Percentiles rank a stretch among this genome's conserved stretches.
These are phyloP conservation scores for Polyporus tsugae DNA, from an alignment of 1,284 basidiomycete genomes.

Conservation along the genomic window DNA sequence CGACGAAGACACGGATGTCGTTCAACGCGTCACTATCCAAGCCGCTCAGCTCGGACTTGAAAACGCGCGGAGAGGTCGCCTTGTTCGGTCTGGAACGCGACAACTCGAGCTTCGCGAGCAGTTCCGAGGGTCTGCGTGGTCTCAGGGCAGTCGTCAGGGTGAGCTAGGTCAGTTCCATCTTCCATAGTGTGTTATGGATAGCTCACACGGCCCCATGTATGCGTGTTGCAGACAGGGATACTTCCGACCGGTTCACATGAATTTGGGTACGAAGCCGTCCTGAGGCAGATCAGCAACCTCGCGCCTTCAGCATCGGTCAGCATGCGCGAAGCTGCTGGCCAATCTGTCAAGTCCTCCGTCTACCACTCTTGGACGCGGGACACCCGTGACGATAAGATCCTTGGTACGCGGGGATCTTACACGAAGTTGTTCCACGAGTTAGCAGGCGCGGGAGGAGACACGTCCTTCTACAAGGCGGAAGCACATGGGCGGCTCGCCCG, in stretches of 20 bases:
- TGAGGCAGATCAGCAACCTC: slow-evolving; percentile 78
- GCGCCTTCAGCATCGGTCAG: slow-evolving; percentile 82
- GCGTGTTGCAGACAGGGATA: slow-evolving; percentile 50
- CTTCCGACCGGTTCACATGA: slow-evolving; percentile 70
- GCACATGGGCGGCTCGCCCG: slow-evolving; percentile 73
- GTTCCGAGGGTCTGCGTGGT: slow-evolving; percentile 72
- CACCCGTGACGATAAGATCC: slow-evolving; percentile 80
- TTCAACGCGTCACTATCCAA: slow-evolving; percentile 74
- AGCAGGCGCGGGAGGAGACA: slow-evolving; percentile 82
- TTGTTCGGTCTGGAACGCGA: slow-evolving; percentile 75
- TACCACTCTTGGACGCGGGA: slow-evolving; percentile 84
- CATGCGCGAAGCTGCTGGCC: slow-evolving; percentile 84
- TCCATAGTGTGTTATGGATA: slow-evolving; percentile 34
- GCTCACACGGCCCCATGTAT: slow-evolving; percentile 35
- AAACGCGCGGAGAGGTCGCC: slow-evolving; percentile 67
- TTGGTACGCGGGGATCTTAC: slow-evolving; percentile 70
- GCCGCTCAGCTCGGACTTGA: slow-evolving; percentile 66
- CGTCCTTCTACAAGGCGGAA: slow-evolving; percentile 78
- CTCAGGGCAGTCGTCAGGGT: slow-evolving; percentile 73
- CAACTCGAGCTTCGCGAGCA: slow-evolving; percentile 74
- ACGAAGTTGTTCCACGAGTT: slow-evolving; percentile 76
- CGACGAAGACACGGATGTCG: slow-evolving; percentile 88
- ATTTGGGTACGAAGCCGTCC: slow-evolving; percentile 81
- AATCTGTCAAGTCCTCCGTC: slow-evolving; percentile 85
- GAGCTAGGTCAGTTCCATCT: slow-evolving; percentile 49